phyloP scores from a whole-genome alignment of 192 early-diverging fungal genomes.

The Coemansia sp. region DNA sequence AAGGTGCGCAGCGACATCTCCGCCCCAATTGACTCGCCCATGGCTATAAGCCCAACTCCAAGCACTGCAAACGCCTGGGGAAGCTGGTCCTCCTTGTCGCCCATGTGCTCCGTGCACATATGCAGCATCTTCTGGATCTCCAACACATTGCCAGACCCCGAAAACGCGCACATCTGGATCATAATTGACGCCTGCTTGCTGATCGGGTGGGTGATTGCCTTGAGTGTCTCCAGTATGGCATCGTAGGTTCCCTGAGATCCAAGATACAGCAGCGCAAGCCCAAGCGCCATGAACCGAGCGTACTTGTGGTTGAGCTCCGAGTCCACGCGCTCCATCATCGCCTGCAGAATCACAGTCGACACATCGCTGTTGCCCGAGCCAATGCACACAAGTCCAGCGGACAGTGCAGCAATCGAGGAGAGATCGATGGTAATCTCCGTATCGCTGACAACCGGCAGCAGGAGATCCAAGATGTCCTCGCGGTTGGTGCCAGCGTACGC shows the following conservation, averaged over 20 bases:
- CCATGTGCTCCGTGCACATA: constrained; percentile 92
- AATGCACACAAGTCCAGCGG: constrained; percentile 91
- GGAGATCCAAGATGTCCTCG: constrained; percentile 80
- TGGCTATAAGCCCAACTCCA: constrained; percentile 92
- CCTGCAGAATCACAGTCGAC: constrained; percentile 86
- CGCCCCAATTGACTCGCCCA: constrained; percentile 95
- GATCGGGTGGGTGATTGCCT: constrained; percentile 92
- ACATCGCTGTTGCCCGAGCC: constrained; percentile 90
- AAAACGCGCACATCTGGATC: constrained; percentile 88
- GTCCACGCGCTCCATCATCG: constrained; percentile 94
- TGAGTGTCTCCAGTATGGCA: constrained; percentile 89
- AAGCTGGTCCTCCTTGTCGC: constrained; percentile 80
- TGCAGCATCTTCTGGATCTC: constrained; percentile 97
- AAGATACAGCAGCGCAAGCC: constrained; percentile 85
- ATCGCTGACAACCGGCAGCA: constrained; percentile 83
- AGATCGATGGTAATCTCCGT: constrained; percentile 82
- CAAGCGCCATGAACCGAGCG: constrained; percentile 92
- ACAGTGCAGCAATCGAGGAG: constrained; percentile 83
- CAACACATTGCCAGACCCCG: constrained; percentile 95
- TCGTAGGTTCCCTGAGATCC: constrained; percentile 91
- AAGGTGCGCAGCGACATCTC: constrained; percentile 96
- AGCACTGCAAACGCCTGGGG: constrained; percentile 95
- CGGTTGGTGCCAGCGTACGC: constrained; percentile 91
- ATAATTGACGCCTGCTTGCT: constrained; percentile 86
- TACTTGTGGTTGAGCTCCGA: constrained; percentile 82